These are phyloP conservation scores for Tilletia caries DNA, from an alignment of 1,284 basidiomycete genomes.

Conservation along the genomic window DNA sequence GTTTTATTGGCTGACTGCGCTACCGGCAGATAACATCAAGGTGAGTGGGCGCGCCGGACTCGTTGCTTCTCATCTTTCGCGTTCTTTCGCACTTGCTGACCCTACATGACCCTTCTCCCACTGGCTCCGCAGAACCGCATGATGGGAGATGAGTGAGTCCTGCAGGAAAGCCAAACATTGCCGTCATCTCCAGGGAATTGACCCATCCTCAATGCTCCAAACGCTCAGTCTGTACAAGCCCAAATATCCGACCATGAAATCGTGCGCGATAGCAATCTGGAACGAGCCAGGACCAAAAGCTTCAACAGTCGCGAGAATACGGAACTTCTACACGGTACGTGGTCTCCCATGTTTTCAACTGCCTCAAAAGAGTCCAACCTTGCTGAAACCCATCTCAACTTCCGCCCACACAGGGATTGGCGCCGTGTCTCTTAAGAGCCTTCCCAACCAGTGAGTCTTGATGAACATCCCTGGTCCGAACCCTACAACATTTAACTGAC, in stretches of 20 bases:
- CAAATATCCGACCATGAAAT: conserved; percentile 26
- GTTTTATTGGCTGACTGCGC: conserved; percentile 61
- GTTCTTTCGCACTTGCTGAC: conserved; percentile 53
- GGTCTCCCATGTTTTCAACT: no score
- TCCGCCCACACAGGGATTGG: conserved; percentile 26
- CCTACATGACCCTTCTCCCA: neutral
- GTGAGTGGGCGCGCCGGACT: neutral
- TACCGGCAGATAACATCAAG: conserved; percentile 73
- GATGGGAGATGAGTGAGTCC: conserved; percentile 54
- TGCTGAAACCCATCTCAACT: no score
- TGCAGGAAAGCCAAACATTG: conserved; percentile 61
- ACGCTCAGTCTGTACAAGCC: conserved; percentile 12
- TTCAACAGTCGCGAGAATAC: conserved; percentile 17
- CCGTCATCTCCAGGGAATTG: conserved; percentile 53
- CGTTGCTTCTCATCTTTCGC: no score
- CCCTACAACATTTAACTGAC: neutral
- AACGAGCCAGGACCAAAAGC: conserved; percentile 24
- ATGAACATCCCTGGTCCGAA: neutral
- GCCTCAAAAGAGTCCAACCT: no score
- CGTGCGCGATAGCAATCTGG: conserved; percentile 33
- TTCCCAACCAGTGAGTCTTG: conserved; percentile 40
- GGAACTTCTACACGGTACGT: conserved; percentile 32
- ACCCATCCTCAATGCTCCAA: conserved; percentile 5
- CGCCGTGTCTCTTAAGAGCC: conserved; percentile 42
- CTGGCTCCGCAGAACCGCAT: conserved; percentile 36